phyloP scores from a whole-genome alignment of 169 alveolate genomes.

The Plasmodium berghei region DNA sequence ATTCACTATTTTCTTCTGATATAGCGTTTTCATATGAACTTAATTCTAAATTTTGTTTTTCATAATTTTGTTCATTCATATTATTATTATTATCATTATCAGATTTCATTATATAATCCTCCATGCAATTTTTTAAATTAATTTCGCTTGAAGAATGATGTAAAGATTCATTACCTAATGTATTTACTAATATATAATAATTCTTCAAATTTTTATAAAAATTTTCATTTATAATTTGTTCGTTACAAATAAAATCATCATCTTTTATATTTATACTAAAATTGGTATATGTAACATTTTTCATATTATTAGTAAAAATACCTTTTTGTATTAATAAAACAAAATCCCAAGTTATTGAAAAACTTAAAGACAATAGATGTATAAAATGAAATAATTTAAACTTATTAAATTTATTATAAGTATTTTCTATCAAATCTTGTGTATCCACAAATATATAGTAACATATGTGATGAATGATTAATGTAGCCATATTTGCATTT shows the following conservation, averaged over 20 bases:
- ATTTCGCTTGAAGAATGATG: slow-evolving; percentile 27
- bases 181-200: slow-evolving; percentile 5
- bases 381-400: slow-evolving; percentile 73
- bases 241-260: slow-evolving; percentile 51
- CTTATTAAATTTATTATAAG: slow-evolving; percentile 40
- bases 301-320: slow-evolving; percentile 68
- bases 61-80: slow-evolving; percentile 7
- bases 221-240: slow-evolving; percentile 21
- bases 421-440: slow-evolving; percentile 43
- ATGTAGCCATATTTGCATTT: slow-evolving; percentile 70
- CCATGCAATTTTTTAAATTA: slow-evolving; percentile 48
- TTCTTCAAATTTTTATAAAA: slow-evolving; percentile 34
- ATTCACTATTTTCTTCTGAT: slow-evolving; percentile 1
- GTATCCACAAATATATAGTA: slow-evolving; percentile 75
- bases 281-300: slow-evolving; percentile 17
- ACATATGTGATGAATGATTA: slow-evolving; percentile 72
- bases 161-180: background rate
- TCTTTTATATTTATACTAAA: slow-evolving; percentile 45
- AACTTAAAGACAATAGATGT: slow-evolving; percentile 61
- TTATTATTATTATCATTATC: background rate
- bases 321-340: slow-evolving; percentile 52
- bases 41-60: slow-evolving; percentile 8
- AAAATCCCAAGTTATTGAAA: slow-evolving; percentile 74
- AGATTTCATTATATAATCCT: slow-evolving; percentile 13
- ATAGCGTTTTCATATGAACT: slow-evolving; percentile 7